These are phyloP conservation scores for Botryotinia calthae DNA, from an alignment of 2,329 filamentous ascomycete genomes.

Conservation along the genomic window DNA sequence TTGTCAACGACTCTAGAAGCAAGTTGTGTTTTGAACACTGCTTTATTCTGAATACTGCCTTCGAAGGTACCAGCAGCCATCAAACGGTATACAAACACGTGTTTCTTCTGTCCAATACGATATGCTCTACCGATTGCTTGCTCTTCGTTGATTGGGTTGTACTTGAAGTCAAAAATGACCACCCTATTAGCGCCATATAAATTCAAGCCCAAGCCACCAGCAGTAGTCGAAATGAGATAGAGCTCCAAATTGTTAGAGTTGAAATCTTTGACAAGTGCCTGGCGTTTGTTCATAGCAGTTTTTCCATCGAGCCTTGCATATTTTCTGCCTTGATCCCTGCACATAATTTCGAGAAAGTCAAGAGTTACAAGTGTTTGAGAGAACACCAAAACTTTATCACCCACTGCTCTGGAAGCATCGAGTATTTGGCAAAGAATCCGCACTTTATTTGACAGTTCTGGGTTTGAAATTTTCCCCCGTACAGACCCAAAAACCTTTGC, in stretches of 20 bases:
- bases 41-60: slow-evolving; percentile 66
- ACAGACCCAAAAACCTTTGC: slow-evolving; percentile 14
- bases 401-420: slow-evolving; percentile 55
- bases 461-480: slow-evolving; percentile 40
- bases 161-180: slow-evolving; percentile 80
- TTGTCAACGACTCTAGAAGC: slow-evolving; percentile 79
- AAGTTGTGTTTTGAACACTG: slow-evolving; percentile 80
- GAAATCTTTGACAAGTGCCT: slow-evolving; percentile 65
- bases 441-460: slow-evolving; percentile 65
- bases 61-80: slow-evolving; percentile 78
- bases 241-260: slow-evolving; percentile 58
- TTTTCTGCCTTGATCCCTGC: slow-evolving; percentile 49
- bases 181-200: slow-evolving; percentile 81
- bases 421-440: slow-evolving; percentile 67
- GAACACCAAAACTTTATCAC: slow-evolving; percentile 80
- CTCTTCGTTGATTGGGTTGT: slow-evolving; percentile 77
- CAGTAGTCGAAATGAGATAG: slow-evolving; percentile 78
- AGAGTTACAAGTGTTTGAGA: slow-evolving; percentile 70
- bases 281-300: slow-evolving; percentile 56
- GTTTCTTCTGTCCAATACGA: slow-evolving; percentile 76
- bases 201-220: slow-evolving; percentile 81
- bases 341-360: slow-evolving; percentile 62
- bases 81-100: slow-evolving; percentile 82
- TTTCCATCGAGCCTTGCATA: slow-evolving; percentile 65
- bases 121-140: slow-evolving; percentile 87